Conservation (phyloP, 441 rosid species). For the Populus tomentosa region DNA sequence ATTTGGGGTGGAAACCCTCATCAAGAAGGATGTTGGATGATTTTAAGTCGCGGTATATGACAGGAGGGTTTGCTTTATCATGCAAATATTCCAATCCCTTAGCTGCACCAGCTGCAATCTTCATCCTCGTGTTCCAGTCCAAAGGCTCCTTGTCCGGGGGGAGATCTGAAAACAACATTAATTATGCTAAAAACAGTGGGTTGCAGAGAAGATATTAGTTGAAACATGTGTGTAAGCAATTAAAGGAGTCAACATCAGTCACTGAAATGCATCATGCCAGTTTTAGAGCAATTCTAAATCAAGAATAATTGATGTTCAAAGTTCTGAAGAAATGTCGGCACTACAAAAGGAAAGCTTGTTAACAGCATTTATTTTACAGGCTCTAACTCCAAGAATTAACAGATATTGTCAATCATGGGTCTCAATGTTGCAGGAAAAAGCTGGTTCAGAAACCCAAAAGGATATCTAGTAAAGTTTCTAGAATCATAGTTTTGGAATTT, state of each 20-base stretch:
- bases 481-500: not conserved
- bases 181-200: constrained; percentile 6
- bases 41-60: constrained; percentile 87
- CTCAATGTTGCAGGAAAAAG: not conserved
- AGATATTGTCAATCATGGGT: not conserved
- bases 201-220: not conserved
- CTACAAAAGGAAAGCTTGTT: not conserved
- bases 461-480: not conserved
- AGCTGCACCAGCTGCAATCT: constrained; percentile 98
- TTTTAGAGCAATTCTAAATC: not conserved
- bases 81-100: constrained; percentile 96
- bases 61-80: constrained; percentile 96
- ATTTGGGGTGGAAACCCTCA: constrained; percentile 45
- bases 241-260: not conserved
- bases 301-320: not conserved
- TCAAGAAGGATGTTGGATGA: constrained; percentile 95
- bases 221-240: not conserved
- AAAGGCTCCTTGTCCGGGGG: constrained; percentile 82
- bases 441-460: not conserved
- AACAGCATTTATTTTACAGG: not conserved
- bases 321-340: not conserved
- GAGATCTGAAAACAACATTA: constrained; percentile 51
- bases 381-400: not conserved
- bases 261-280: not conserved
- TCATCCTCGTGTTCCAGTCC: constrained; percentile 25